Conservation (phyloP, 768 basidiomycete genomes). For the Lentinula lateritia region DNA sequence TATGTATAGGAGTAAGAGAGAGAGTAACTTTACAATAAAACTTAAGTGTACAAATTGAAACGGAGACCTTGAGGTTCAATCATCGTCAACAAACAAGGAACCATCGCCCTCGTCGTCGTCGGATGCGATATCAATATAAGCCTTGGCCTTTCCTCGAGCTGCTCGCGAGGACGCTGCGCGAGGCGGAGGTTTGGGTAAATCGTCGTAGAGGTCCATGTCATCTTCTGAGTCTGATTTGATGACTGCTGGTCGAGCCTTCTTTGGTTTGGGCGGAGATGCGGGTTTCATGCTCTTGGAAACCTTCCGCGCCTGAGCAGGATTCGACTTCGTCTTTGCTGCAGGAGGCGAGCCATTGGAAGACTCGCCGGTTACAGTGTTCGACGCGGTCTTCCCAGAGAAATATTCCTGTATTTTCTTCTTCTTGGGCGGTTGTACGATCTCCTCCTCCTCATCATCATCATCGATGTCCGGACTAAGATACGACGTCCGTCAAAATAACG, state of each 20-base stretch:
- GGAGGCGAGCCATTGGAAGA: slow-evolving; percentile 2
- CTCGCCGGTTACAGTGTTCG: slow-evolving; percentile 1
- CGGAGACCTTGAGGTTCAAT: slow-evolving; percentile 10
- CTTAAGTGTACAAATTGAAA: too few relatives aligned
- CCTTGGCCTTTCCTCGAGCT: slow-evolving; percentile 45
- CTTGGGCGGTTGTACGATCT: slow-evolving; percentile 36
- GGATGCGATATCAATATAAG: slow-evolving; percentile 57
- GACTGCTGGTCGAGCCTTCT: slow-evolving; percentile 41
- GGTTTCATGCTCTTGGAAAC: slow-evolving; percentile 58
- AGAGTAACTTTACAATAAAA: too few relatives aligned
- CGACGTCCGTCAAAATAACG: slow-evolving; percentile 17
- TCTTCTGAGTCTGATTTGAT: slow-evolving; percentile 39
- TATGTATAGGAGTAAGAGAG: too few relatives aligned
- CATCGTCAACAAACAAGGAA: slow-evolving; percentile 43
- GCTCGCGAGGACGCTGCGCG: slow-evolving; percentile 41
- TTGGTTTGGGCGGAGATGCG: slow-evolving; percentile 46
- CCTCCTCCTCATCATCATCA: slow-evolving; percentile 29
- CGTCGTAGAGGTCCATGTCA: slow-evolving; percentile 33
- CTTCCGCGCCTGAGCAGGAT: slow-evolving; percentile 33
- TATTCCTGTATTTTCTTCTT: slow-evolving; percentile 53
- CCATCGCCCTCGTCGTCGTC: slow-evolving; percentile 43
- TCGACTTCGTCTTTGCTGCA: slow-evolving; percentile 24
- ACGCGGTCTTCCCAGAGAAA: slow-evolving; percentile 49
- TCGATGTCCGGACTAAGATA: slow-evolving; percentile 29
- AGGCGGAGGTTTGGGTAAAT: slow-evolving; percentile 32